Conservation (phyloP, 257 asterid species). For the Gentiana straminea region DNA sequence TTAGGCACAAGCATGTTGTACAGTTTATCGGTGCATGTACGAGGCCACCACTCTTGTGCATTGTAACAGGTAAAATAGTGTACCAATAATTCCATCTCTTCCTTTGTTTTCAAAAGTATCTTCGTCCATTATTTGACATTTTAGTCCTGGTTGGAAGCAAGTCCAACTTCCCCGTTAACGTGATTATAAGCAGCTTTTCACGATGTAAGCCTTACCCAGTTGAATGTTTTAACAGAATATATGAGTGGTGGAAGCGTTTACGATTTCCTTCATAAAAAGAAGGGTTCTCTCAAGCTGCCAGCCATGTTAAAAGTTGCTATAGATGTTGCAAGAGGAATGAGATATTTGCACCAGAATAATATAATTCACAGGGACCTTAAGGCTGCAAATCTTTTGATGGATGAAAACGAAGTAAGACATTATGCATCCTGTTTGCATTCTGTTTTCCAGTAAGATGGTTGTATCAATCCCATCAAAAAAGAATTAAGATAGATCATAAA, state of each 20-base stretch:
- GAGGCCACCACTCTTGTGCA: constrained; percentile 71
- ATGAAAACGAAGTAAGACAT: constrained; percentile 60
- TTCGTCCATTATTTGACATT: constrained; percentile 3
- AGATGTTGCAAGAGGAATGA: constrained; percentile 91
- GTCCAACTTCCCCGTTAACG: background rate
- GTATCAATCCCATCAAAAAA: background rate
- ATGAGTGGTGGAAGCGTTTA: constrained; percentile 90
- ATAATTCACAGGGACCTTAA: constrained; percentile 81
- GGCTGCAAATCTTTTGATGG: constrained; percentile 83
- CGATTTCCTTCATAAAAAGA: constrained; percentile 62
- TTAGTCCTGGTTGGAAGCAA: background rate
- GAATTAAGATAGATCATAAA: background rate
- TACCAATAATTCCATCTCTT: no score
- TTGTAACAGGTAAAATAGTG: constrained; percentile 61
- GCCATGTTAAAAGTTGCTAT: constrained; percentile 51
- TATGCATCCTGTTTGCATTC: background rate
- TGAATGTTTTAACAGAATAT: constrained; percentile 36
- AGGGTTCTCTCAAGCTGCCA: constrained; percentile 55
- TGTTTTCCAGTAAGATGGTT: background rate
- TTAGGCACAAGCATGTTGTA: constrained; percentile 78
- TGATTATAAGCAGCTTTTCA: background rate
- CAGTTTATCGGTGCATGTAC: constrained; percentile 89
- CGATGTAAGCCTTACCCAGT: background rate
- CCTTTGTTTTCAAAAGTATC: no score
- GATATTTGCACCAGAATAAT: constrained; percentile 71